Base-by-base conservation (phyloP, 352 stramenopile genomes). In the Phytophthora ramorum region DNA sequence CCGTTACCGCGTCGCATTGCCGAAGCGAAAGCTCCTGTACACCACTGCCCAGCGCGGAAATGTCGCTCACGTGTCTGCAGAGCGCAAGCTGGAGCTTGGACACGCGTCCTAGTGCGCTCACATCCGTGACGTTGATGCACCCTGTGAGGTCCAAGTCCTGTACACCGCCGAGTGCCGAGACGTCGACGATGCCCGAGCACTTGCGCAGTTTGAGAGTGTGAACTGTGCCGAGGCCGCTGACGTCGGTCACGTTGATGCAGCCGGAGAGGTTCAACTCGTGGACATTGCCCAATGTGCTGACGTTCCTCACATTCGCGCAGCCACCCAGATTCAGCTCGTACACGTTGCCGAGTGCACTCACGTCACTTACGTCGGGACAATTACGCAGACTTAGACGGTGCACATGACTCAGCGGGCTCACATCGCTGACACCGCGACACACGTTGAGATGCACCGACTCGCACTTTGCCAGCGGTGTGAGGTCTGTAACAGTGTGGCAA, bases 201-300 rank as follows among this genome's bases (percentile, higher is more conserved):
- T 85, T 85, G 53, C 76, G 71, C 37, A 89, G 63, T 44, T 76
- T 78, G n/a, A 89, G 66, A 10, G 73, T 80, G 59, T 81, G 78
- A 1, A 87, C 68, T 44, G 64, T 56, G 12, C 69, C 77, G 13
- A 91, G 60, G 13, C 74, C 64, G 14, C 66, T 78, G 3, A 90
- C 80, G 38, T 91, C 83, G 9, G 66, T 77, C 34, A 91, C 59
- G 56, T 87, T 83, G 32, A 89, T 71, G 51, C 80, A 91, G n/a
- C 80, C 75, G 0, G 76, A 84, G 12, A 91, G 72, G 28, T 78
- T 79, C 12, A 91, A 58, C 22, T 71, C 75, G 37, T 75, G 60
- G 7, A 91, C 76, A 26, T 61, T 55, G 22, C 67, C 49, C 9
- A 91, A 58, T 1, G 51, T 59, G 28, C 69, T 79, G 1, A 91